Evolutionary conservation across 495 filamentous ascomycete genomes (phyloP).

Genomic region (Trypethelium eluteriae): DNA sequence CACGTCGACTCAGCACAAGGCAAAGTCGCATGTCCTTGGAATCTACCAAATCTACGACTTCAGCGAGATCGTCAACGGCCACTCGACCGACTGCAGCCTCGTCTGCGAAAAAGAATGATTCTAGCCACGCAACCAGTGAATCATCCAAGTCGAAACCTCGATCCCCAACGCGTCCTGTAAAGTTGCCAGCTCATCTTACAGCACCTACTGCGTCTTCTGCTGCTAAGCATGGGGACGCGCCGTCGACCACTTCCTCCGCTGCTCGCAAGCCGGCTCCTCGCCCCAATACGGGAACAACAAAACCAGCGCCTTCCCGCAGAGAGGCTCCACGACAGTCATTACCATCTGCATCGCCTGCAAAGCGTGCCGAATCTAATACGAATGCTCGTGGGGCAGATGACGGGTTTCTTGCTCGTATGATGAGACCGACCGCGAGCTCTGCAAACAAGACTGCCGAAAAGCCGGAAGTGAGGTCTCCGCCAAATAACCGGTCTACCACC

Average conservation of each 20-base stretch:
- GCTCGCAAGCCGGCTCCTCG: constrained; percentile 24
- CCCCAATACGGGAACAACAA: constrained; percentile 19
- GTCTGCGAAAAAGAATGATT: constrained; percentile 8
- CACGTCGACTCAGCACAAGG: not conserved
- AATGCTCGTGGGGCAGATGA: constrained; percentile 44
- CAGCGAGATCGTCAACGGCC: not conserved
- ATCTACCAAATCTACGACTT: constrained; percentile 13
- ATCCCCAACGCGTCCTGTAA: constrained; percentile 34
- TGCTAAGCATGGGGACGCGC: constrained; percentile 32
- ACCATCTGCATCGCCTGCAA: constrained; percentile 16
- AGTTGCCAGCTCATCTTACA: constrained; percentile 35
- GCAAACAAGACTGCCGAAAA: constrained; percentile 72
- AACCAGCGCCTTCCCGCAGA: constrained; percentile 20
- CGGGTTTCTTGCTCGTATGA: constrained; percentile 83
- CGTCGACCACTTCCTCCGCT: not conserved
- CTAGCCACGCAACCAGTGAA: constrained; percentile 18
- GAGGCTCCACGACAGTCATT: constrained; percentile 26
- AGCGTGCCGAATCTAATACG: constrained; percentile 30
- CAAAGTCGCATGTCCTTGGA: constrained; percentile 10
- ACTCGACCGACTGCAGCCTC: constrained; percentile 26
- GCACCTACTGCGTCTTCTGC: constrained; percentile 36
- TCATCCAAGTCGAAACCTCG: constrained; percentile 30
- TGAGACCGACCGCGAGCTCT: constrained; percentile 76
- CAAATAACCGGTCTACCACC: not conserved
- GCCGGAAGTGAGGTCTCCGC: constrained; percentile 7